A percentile compares a stretch with the other conserved stretches of the same genome.
Conservation (phyloP, 176 grass and related monocot genomes). For the Alopecurus myosuroides region DNA sequence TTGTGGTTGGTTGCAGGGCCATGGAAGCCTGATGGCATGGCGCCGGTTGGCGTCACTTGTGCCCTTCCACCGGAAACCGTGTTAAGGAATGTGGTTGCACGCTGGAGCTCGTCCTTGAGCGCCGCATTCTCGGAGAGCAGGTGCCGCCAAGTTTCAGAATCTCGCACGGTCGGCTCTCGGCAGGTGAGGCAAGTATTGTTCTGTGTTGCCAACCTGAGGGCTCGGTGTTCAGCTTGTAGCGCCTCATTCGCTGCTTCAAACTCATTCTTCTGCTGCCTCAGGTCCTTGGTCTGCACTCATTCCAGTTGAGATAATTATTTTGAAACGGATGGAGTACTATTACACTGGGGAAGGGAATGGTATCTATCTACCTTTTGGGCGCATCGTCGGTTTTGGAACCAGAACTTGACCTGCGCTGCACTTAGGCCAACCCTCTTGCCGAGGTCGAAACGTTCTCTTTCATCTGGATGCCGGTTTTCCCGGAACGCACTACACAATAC, state of each 20-base stretch:
- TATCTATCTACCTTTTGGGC: neutral
- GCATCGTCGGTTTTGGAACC: constrained; percentile 36
- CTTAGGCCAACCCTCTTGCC: neutral
- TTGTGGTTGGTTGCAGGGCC: neutral
- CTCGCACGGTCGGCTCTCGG: too few relatives aligned
- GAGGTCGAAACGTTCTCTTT: neutral
- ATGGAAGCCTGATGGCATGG: neutral
- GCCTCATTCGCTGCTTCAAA: neutral
- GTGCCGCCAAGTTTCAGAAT: neutral
- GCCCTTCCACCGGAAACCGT: neutral
- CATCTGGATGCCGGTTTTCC: neutral
- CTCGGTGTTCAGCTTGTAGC: neutral
- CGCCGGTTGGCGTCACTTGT: neutral
- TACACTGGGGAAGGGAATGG: neutral
- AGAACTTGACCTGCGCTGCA: neutral
- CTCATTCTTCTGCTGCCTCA: neutral
- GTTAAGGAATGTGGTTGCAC: neutral
- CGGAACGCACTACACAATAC: neutral
- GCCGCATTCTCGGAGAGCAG: neutral
- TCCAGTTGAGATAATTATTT: neutral
- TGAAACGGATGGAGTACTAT: neutral
- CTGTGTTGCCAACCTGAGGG: neutral
- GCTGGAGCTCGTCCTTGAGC: neutral
- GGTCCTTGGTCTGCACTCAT: neutral
- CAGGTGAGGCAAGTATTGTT: neutral